Evolutionary conservation across 2,329 filamentous ascomycete species (phyloP), one percentile per base, ranked within the genome.

Genomic region (Aspergillus thermomutatus): DNA sequence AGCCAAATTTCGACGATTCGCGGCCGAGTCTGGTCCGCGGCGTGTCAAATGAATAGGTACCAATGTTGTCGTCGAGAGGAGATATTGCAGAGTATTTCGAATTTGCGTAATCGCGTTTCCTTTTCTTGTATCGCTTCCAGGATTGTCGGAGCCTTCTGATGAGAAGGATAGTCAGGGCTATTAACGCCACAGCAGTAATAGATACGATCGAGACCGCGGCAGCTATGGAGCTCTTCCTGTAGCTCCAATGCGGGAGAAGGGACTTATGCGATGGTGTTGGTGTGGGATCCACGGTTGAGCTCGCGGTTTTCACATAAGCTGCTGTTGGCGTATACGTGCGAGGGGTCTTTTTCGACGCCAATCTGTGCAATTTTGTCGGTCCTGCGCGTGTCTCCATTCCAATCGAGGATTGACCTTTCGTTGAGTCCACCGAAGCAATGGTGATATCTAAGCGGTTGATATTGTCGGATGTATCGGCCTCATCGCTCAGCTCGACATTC

Each of bases 1-100:
- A 63, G 50, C 63, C 65, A 51, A 69, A 69, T 67, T 72, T 72
- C 26, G 71, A 45, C 10, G 64, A 68, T 27, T 65, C 65, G 6
- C 70, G 65, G 40, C 59, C 61, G 4, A 50, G 54, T 23, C 54
- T 58, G 47, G 28, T 50, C 23, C 69, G 61, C 1, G 57, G 60
- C 9, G 54, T 52, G 9, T 57, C 37, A 17, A 50, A 58, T 56
- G 63, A 61, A 56, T 49, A 63, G 56, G 40, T 61, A 60, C 9
- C 60, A 11, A 64, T 50, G 10, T 62, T 64, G 17, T 65, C 63
- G n/a, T 63, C 62, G 11, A 50, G 56, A n/a, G 66, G 43, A 9
- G 58, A 58, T 5, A 65, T 53, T 7, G 53, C 55, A 6, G 61
- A 64, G 21, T 63, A 60, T 27, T 48, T 53, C 25, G 67, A 69